These are phyloP conservation scores for Globisporangium alternatum DNA, from an alignment of 352 stramenopile genomes.

Conservation along the genomic window DNA sequence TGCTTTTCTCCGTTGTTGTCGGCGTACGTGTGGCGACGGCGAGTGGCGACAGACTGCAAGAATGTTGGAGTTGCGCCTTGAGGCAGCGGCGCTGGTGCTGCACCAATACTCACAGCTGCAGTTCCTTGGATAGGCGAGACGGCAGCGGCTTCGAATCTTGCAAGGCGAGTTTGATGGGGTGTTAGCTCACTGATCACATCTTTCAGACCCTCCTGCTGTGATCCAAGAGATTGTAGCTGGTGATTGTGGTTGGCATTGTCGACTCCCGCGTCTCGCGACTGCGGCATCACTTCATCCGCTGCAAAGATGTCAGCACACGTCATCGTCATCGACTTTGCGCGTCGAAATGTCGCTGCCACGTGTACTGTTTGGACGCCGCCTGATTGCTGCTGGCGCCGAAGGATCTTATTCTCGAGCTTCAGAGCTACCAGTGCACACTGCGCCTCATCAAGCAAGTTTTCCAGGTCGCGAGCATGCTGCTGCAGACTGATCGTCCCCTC, in stretches of 20 bases:
- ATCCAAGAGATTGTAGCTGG: neutral
- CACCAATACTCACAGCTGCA: neutral
- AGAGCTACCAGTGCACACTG: constrained; percentile 26
- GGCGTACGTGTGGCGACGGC: constrained; percentile 18
- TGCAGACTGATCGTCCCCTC: constrained; percentile 6
- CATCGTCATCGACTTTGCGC: constrained; percentile 8
- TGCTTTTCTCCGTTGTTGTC: constrained; percentile 16
- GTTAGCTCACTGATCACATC: too few species aligned
- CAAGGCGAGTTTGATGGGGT: neutral
- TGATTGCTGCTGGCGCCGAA: constrained; percentile 22
- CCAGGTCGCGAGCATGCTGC: constrained; percentile 14
- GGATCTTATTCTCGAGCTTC: constrained; percentile 35
- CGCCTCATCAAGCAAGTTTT: constrained; percentile 37
- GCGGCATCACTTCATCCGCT: constrained; percentile 1
- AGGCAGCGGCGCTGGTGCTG: neutral
- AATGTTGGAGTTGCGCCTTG: constrained; percentile 3
- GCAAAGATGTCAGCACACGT: constrained; percentile 16
- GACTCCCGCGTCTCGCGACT: neutral
- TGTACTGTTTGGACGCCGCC: neutral
- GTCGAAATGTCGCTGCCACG: neutral
- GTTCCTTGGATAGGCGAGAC: constrained; percentile 3
- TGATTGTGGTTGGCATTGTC: neutral
- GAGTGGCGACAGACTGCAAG: constrained; percentile 14
- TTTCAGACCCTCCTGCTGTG: neutral
- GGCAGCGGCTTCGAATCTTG: neutral